These are phyloP conservation scores for Sesbania bispinosa DNA, from an alignment of 306 rosid species.

Conservation along the genomic window DNA sequence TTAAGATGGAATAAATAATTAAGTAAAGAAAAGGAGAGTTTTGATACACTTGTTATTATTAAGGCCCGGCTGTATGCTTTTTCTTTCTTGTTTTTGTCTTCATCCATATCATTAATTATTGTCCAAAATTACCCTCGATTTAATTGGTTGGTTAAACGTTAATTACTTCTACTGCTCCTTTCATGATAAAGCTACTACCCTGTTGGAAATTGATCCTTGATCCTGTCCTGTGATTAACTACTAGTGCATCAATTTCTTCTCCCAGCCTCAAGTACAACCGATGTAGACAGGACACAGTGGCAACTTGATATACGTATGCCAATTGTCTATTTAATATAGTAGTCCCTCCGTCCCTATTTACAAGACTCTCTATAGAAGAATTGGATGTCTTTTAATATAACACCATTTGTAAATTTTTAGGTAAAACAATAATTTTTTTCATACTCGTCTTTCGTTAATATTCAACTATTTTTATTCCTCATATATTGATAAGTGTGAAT, in stretches of 20 bases:
- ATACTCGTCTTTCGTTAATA: too few relatives aligned
- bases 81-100: neutral
- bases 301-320: too few relatives aligned
- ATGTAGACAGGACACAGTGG: too few relatives aligned
- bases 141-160: neutral
- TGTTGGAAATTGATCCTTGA: constrained; percentile 1
- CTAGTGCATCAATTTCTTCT: neutral
- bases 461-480: too few relatives aligned
- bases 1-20: constrained; percentile 29
- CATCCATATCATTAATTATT: constrained; percentile 10
- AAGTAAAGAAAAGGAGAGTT: constrained; percentile 22
- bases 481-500: too few relatives aligned
- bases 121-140: neutral
- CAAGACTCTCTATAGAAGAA: too few relatives aligned
- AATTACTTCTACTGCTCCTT: neutral
- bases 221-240: neutral
- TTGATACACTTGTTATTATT: constrained; percentile 19
- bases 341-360: too few relatives aligned
- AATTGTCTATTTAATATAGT: too few relatives aligned
- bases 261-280: neutral
- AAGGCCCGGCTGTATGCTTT: neutral
- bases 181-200: neutral
- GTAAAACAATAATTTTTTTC: too few relatives aligned
- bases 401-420: too few relatives aligned
- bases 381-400: too few relatives aligned